These are phyloP conservation scores for Ogataea pilisensis DNA, from an alignment of 805 yeast species.

Conservation along the genomic window DNA sequence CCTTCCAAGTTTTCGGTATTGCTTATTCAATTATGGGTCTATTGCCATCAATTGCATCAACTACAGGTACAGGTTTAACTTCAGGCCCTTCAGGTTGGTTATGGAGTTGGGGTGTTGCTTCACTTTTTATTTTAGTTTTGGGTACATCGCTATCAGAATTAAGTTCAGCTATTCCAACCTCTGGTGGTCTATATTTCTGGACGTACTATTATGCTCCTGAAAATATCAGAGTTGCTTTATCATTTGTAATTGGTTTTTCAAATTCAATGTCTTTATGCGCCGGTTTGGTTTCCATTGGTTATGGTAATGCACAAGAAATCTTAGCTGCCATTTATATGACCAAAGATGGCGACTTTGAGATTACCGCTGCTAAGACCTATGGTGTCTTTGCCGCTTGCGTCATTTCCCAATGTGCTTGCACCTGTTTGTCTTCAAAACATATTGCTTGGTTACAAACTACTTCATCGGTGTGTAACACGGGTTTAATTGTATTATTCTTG, in stretches of 20 bases:
- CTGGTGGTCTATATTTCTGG: constrained; percentile 73
- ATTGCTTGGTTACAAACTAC: constrained; percentile 57
- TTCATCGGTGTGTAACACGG: constrained; percentile 52
- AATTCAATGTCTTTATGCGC: constrained; percentile 65
- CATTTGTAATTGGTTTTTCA: constrained; percentile 62
- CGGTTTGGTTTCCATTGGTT: constrained; percentile 63
- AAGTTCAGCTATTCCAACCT: constrained; percentile 68
- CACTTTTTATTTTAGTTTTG: constrained; percentile 50
- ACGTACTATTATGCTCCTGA: constrained; percentile 64
- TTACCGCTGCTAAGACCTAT: constrained; percentile 51
- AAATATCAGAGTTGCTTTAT: constrained; percentile 44
- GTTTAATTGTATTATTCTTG: constrained; percentile 48
- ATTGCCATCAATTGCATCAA: constrained; percentile 59
- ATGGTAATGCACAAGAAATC: constrained; percentile 61
- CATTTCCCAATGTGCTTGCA: constrained; percentile 45
- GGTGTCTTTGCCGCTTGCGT: constrained; percentile 66
- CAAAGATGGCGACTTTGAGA: constrained; percentile 50
- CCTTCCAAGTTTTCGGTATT: constrained; percentile 64
- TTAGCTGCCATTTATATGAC: constrained; percentile 51
- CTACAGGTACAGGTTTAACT: constrained; percentile 46
- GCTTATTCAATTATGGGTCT: constrained; percentile 73
- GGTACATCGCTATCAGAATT: constrained; percentile 63
- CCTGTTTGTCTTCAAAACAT: constrained; percentile 53
- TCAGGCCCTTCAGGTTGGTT: constrained; percentile 58
- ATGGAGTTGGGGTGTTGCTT: constrained; percentile 72